A percentile compares a stretch with the other conserved stretches of the same genome.
Conservation (phyloP, 2,329 filamentous ascomycete species). For the Cercospora berteroae region DNA sequence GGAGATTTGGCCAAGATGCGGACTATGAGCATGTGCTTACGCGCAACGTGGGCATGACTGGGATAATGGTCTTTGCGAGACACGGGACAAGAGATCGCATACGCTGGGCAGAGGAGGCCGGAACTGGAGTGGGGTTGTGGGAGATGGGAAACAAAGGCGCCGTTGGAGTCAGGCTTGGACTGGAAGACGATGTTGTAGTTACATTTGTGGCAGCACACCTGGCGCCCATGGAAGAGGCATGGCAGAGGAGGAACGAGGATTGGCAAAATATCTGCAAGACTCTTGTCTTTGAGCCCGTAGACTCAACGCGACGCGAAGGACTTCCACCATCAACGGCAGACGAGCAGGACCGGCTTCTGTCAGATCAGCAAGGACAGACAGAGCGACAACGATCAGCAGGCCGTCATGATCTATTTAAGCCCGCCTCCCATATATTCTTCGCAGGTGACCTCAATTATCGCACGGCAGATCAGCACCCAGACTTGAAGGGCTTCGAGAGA, state of each 20-base stretch:
- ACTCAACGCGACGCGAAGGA: conserved; percentile 6
- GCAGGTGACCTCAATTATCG: conserved; percentile 95
- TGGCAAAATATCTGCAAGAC: conserved; percentile 81
- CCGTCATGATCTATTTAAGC: conserved; percentile 61
- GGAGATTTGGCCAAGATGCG: conserved; percentile 60
- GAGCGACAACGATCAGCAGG: background rate
- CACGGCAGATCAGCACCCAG: conserved; percentile 65
- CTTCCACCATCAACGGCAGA: conserved; percentile 26
- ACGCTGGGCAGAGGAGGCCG: conserved; percentile 68
- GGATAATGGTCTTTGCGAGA: conserved; percentile 78
- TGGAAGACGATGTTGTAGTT: conserved; percentile 56
- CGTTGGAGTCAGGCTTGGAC: conserved; percentile 71
- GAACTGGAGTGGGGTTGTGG: conserved; percentile 77
- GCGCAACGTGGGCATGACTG: conserved; percentile 84
- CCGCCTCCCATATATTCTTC: conserved; percentile 75
- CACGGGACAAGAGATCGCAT: conserved; percentile 59
- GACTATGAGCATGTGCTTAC: conserved; percentile 68
- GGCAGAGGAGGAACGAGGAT: conserved; percentile 75
- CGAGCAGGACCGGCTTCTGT: conserved; percentile 22
- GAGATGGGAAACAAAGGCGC: conserved; percentile 97
- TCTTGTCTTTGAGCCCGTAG: conserved; percentile 62
- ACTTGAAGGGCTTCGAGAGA: conserved; percentile 52
- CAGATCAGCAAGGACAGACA: background rate
- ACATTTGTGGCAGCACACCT: conserved; percentile 89
- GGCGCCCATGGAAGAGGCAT: conserved; percentile 79